Base-by-base conservation (phyloP, 768 basidiomycete genomes). In the Russula emetica region DNA sequence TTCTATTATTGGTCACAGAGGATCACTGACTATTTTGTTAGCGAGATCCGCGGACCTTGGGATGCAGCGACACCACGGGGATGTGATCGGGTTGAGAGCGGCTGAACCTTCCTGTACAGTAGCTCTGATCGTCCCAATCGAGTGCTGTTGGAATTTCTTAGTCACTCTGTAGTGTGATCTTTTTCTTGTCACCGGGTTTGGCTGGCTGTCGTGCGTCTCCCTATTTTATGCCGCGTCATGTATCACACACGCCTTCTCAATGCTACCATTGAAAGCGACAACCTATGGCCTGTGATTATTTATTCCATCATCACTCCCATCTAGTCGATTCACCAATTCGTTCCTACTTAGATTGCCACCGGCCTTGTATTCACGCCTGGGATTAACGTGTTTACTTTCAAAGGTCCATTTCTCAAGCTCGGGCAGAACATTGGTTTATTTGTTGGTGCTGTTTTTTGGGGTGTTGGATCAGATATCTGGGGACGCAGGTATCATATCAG, bases 31-130 rank as follows among this genome's bases (percentile, higher is more conserved):
- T 50, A 3, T 57, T 61, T 69, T 45, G 58, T n/a, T 71, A 94
- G 92, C 74, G 90, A 92, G 76, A 87, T 94, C 73, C 83, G 89
- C 64, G 92, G 92, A 11, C 88, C 91, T 66, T 94, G 92, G 92
- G 92, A 94, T 73, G 88, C 90, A 32, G 92, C 92, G 32, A 82
- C 86, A 68, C 92, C 91, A 2, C 59, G 60, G 45, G 60, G 60
- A 34, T 45, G 18, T 11, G 34, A 55, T 13, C 53, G 26, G 53
- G 32, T 26, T 28, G 42, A 26, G 32, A 24, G 30, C 13, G 44
- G 34, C 24, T 53, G 24, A 54, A 20, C 16, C 20, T n/a, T n/a
- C n/a, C n/a, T n/a, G n/a, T n/a, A n/a, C n/a, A n/a, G n/a, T n/a
- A n/a, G n/a, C n/a, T n/a, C n/a, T n/a, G n/a, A n/a, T n/a, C n/a